These are phyloP conservation scores for Sequoiadendron giganteum DNA, from an alignment of 75 land plant genomes.

Conservation along the genomic window DNA sequence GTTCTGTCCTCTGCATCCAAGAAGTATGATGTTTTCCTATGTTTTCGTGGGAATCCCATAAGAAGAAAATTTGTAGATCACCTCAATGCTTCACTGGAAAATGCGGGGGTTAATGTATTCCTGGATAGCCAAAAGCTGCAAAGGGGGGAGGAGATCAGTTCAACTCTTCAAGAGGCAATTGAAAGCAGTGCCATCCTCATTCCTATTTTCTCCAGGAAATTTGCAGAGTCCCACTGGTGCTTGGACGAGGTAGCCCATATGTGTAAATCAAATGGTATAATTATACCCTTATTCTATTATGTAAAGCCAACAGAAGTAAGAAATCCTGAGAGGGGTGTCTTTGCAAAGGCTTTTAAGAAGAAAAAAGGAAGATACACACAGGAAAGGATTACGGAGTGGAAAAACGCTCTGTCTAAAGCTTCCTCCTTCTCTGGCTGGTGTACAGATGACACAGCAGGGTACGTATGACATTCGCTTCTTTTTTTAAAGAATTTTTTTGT, in stretches of 20 bases:
- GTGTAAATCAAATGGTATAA: not conserved
- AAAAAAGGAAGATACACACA: not conserved
- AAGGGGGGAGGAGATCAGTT: constrained; percentile 4
- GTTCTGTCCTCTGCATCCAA: not conserved
- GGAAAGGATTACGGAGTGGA: constrained; percentile 3
- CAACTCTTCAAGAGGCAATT: not conserved
- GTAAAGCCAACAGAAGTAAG: constrained; percentile 7
- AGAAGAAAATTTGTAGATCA: constrained; percentile 13
- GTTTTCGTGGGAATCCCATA: not conserved
- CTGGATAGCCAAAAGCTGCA: not conserved
- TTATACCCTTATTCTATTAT: constrained; percentile 12
- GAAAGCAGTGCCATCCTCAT: not conserved
- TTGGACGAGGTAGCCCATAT: not conserved
- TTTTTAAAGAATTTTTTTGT: not conserved
- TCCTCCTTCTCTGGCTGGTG: constrained; percentile 14
- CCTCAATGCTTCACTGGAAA: not conserved
- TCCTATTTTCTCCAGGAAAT: not conserved
- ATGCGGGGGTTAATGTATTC: not conserved
- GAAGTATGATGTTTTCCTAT: constrained; percentile 9
- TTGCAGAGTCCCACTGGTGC: constrained; percentile 14
- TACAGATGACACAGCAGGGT: constrained; percentile 10
- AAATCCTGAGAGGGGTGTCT: not conserved
- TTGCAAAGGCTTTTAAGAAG: not conserved
- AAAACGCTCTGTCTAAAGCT: constrained; percentile 6
- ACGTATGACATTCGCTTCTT: not conserved